Evolutionary conservation across 352 stramenopile species (phyloP).

Genomic region (Pythium coloratum): DNA sequence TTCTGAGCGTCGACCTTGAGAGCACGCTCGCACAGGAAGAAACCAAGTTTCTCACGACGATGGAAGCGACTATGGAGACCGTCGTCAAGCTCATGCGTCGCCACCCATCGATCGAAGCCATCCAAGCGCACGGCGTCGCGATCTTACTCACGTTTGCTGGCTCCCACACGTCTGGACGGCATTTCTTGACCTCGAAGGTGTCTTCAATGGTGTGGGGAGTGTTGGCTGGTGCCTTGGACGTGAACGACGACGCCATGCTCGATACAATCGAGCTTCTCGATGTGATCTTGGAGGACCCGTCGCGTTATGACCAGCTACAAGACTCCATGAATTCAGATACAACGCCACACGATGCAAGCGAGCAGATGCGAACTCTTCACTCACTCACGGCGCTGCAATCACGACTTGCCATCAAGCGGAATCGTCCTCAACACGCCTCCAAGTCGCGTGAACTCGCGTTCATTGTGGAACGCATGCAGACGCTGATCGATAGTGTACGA

Average conservation of each 20-base stretch:
- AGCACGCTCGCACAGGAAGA: slow-evolving; percentile 16
- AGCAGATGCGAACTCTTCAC: slow-evolving; percentile 11
- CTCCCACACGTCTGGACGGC: slow-evolving; percentile 32
- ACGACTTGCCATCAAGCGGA: slow-evolving; percentile 19
- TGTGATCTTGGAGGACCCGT: slow-evolving; percentile 34
- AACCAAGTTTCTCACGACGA: slow-evolving; percentile 9
- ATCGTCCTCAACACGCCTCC: not conserved
- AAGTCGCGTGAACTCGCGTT: slow-evolving; percentile 14
- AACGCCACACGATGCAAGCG: not conserved
- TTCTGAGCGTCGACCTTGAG: slow-evolving; percentile 53
- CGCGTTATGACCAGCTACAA: slow-evolving; percentile 17
- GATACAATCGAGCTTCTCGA: slow-evolving; percentile 47
- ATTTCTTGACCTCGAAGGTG: slow-evolving; percentile 14
- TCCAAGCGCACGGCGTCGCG: slow-evolving; percentile 55
- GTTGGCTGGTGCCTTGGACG: slow-evolving; percentile 28
- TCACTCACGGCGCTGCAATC: slow-evolving; percentile 10
- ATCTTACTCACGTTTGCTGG: slow-evolving; percentile 46
- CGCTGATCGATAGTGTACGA: slow-evolving; percentile 5
- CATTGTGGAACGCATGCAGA: slow-evolving; percentile 16
- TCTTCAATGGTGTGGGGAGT: slow-evolving; percentile 35
- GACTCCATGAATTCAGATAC: not conserved
- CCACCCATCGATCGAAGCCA: slow-evolving; percentile 33
- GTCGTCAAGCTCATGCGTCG: slow-evolving; percentile 39
- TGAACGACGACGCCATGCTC: slow-evolving; percentile 25
- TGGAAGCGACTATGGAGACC: slow-evolving; percentile 28